phyloP scores from a whole-genome alignment of 208 protist genomes.

The Herpetomonas samuelpessoai region DNA sequence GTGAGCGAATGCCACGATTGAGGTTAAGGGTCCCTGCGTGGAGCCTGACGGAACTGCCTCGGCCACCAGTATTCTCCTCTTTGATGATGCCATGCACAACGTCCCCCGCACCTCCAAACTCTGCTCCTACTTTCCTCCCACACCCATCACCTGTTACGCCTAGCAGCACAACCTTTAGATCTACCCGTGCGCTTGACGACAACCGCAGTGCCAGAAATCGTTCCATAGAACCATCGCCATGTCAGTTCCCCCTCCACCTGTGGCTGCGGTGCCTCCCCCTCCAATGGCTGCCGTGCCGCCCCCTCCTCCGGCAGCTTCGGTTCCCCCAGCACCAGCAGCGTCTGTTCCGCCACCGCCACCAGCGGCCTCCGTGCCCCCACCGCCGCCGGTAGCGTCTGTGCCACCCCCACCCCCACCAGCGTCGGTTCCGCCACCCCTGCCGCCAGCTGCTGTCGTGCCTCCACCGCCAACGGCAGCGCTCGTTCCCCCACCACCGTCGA shows the following conservation, averaged over 20 bases:
- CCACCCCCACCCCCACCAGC: constrained; percentile 11
- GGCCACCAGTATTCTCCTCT: too few relatives aligned
- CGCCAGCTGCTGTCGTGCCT: constrained; percentile 16
- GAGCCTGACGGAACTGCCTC: too few relatives aligned
- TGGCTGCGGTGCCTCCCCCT: constrained; percentile 12
- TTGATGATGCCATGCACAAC: too few relatives aligned
- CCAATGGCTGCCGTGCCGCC: constrained; percentile 17
- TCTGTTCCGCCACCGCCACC: constrained; percentile 16
- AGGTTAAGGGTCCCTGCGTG: too few relatives aligned
- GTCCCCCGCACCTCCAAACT: too few relatives aligned
- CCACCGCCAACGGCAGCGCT: constrained; percentile 16
- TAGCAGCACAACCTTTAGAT: constrained; percentile 3
- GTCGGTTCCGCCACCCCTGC: constrained; percentile 15
- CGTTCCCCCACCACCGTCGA: constrained; percentile 7
- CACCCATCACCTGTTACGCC: too few relatives aligned
- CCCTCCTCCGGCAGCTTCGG: constrained; percentile 10
- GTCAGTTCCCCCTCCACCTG: constrained; percentile 12
- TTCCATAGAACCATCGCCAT: not conserved
- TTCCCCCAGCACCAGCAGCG: constrained; percentile 9
- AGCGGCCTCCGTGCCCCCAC: constrained; percentile 8
- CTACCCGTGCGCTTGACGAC: too few relatives aligned
- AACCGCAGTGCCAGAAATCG: too few relatives aligned
- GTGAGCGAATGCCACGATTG: too few relatives aligned
- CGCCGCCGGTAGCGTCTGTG: constrained; percentile 14
- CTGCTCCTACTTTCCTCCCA: too few relatives aligned